Evolutionary conservation across 257 asterid species (phyloP), one percentile per base, ranked within the genome.

Genomic region (Fraxinus quadrangulata): DNA sequence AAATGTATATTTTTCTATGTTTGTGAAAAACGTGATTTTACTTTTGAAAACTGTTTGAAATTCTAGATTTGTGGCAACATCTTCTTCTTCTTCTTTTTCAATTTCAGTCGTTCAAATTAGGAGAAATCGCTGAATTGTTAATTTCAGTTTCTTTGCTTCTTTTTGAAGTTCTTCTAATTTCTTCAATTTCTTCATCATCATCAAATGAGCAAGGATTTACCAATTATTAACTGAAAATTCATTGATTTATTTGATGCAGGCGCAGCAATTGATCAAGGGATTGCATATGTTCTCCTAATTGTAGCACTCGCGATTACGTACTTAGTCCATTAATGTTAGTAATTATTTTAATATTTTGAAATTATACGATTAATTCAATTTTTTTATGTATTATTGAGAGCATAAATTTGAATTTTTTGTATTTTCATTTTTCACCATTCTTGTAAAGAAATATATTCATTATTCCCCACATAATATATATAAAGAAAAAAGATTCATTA

Each of bases 251-350:
- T 28, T 76, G 8, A 66, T 80, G 80, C 92, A 91, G 96, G 92
- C 80, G 40, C 87, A 2, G 69, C 86, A 33, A 87, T 91, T 70
- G 96, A 91, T 80, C 96, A 91, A 82, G 94, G 91, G 76, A 83
- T 91, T 82, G 96, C 96, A 51, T 91, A 84, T 75, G 19, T 80
- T 73, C 90, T 91, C 42, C 84, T 91, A 3, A 42, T 88, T 30
- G 69, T 85, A 67, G 96, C 94, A 19, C 89, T 91, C 75, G 89
- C 88, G 73, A 76, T 91, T 74, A 88, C 94, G 0, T 91, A 91
- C 72, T 80, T 89, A 71, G 81, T 86, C 72, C 91, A 91, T 83
- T 90, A 77, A 84, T 40, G 16, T 40, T 40, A 10, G 49, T 40
- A 40, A 42, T 42, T 40, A 9, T 40, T 40, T 40, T 40, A 11